Base-by-base conservation (phyloP, 345 rosid genomes). In the Punica granatum region DNA sequence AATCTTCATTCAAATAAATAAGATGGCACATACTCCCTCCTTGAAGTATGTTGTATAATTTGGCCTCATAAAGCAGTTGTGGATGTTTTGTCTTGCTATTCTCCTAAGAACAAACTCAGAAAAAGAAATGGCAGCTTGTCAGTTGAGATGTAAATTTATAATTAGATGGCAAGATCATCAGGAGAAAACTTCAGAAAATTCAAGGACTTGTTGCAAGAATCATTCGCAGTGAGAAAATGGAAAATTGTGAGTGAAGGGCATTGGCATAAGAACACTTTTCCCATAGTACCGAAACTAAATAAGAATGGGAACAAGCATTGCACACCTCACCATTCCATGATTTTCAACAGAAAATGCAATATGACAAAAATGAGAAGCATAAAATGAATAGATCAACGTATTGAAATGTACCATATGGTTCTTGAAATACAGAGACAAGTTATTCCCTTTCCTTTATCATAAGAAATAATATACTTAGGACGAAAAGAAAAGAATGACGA, bases 1-100 rank as follows among this genome's bases (percentile, higher is more conserved):
- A 36, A 1, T 31, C 35, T 44, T 33, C 56, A 37, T 14, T 58
- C 10, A 2, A 14, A 62, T 19, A 2, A 19, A 10, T 34, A 67
- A 13, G 19, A 63, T 4, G 5, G 39, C 28, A 63, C 94, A 13
- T 76, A 90, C 97, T 82, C 78, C 96, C 97, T 81, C 98, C 97
- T 76, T 86, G 89, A 68, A 93, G 92, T 73, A 89, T 70, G 67
- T 82, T 80, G 72, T 89, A 90, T 56, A 87, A 72, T 73, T 89
- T 90, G 26, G 97, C 98, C 83, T 93, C 97, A 66, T 86, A 87
- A 18, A 86, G 91, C 77, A 93, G 80, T 60, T 90, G 96, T 0
- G 97, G 97, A 73, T 91, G 92, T 84, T 87, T 93, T 6, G 97
- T 88, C 74, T 80, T 84, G 73, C 72, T 82, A 63, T 89, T 90